These are phyloP conservation scores for Nicotiana tabacum DNA, from an alignment of 257 asterid genomes.

Conservation along the genomic window DNA sequence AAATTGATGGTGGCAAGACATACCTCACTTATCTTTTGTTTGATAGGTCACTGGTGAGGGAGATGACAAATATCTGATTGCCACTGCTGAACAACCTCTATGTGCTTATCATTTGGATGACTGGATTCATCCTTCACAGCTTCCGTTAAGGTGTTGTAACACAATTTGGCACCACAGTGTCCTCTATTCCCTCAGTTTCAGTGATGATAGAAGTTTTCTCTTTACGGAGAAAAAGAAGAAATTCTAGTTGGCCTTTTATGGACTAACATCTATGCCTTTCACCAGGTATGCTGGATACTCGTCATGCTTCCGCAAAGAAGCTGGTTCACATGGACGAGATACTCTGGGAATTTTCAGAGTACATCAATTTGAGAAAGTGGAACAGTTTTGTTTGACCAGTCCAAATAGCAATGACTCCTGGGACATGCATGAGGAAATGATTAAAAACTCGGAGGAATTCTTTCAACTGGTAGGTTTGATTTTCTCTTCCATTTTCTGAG, in stretches of 20 bases:
- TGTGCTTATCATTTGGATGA: constrained; percentile 91
- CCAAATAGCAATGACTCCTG: constrained; percentile 80
- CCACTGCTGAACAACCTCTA: constrained; percentile 93
- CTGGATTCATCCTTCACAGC: constrained; percentile 84
- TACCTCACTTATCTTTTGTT: constrained; percentile 11
- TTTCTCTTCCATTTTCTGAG: neutral
- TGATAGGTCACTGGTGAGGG: constrained; percentile 93
- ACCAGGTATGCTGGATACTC: constrained; percentile 90
- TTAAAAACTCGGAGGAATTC: constrained; percentile 82
- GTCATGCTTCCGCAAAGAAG: constrained; percentile 91
- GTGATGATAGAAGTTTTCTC: neutral
- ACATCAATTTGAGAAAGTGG: constrained; percentile 93
- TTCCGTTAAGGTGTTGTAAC: constrained; percentile 61
- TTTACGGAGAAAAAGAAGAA: neutral
- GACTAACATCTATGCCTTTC: constrained; percentile 4
- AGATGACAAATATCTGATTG: constrained; percentile 91
- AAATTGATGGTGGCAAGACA: neutral
- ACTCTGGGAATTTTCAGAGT: constrained; percentile 90
- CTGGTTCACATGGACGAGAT: constrained; percentile 95
- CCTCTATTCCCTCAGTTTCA: neutral
- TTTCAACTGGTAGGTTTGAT: constrained; percentile 51
- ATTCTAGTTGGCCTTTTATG: neutral
- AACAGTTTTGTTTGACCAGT: constrained; percentile 80
- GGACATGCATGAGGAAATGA: constrained; percentile 98
- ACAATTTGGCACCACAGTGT: neutral